phyloP scores from a whole-genome alignment of 352 stramenopile genomes.

The Globisporangium yorkense region DNA sequence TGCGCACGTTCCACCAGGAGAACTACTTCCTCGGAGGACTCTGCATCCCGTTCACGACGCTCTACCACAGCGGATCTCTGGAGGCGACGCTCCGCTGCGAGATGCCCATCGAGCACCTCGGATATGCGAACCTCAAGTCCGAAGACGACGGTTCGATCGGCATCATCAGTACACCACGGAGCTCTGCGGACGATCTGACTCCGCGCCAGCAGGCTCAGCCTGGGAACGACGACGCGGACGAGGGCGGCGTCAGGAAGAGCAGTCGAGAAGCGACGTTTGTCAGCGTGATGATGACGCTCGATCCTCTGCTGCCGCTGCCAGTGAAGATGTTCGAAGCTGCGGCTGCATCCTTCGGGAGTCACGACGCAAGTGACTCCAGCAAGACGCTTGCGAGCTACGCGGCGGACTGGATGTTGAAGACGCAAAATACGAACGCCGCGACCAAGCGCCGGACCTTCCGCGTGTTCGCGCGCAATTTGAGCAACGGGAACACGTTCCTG shows the following conservation, averaged over 20 bases:
- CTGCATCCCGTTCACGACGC: conserved; percentile 83
- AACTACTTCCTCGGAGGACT: conserved; percentile 82
- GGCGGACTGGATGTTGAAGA: conserved; percentile 21
- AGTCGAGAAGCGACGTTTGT: conserved; percentile 75
- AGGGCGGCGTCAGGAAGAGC: conserved; percentile 27
- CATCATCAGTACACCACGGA: conserved; percentile 8
- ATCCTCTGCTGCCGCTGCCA: conserved; percentile 69
- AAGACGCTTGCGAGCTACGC: conserved; percentile 30
- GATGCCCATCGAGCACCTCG: conserved; percentile 79
- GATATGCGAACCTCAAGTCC: conserved; percentile 56
- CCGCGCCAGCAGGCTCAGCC: neutral
- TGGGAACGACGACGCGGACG: conserved; percentile 5
- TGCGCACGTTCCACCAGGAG: conserved; percentile 56
- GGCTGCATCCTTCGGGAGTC: conserved; percentile 5
- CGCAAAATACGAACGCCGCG: conserved; percentile 10
- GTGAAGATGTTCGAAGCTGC: conserved; percentile 16
- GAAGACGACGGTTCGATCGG: conserved; percentile 6
- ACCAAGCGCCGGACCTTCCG: conserved; percentile 41
- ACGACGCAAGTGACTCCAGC: conserved; percentile 15
- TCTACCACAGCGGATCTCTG: conserved; percentile 74
- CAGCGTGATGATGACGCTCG: conserved; percentile 83
- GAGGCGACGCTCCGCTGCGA: conserved; percentile 80
- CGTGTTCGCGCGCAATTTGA: conserved; percentile 76
- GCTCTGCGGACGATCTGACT: neutral
- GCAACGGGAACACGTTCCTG: conserved; percentile 57